Evolutionary conservation across 108 stramenopile genomes (phyloP), one percentile per base, ranked within the genome.

Genomic region (Parmales sp.): DNA sequence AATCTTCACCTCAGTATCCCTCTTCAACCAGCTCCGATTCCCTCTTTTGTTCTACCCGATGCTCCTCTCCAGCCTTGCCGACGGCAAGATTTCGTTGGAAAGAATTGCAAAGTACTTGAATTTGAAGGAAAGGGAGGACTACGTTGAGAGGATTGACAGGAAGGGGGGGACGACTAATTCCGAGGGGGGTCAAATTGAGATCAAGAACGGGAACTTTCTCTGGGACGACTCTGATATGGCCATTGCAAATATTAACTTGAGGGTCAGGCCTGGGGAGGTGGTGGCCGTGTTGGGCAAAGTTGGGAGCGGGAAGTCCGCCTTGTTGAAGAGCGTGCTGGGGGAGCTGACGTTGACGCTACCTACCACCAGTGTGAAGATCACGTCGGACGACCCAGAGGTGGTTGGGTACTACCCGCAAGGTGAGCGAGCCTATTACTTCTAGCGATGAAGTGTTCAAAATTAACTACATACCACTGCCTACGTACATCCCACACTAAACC

Each of bases 11-110:
- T 87, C 92, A 7, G 88, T 95, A 20, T 78, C 88, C n/a, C 74
- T 93, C 20, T 93, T 95, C 78, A 91, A 95, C 80, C 91, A 94
- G 69, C 72, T 95, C 1, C 85, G 94, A 8, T 88, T 75, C 70
- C 88, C 90, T n/a, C 70, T 93, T 0, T 79, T 90, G 46, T 90
- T 90, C 51, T 90, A 87, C 64, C 89, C 89, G 13, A 90, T 88
- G 87, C 65, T 88, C 39, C 84, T 90, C 45, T 84, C 86, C 68
- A 76, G 82, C 0, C 64, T 88, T 45, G 86, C 84, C 4, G 88
- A 83, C 48, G 89, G 86, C n/a, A 77, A 76, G 43, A 85, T 85
- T 60, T 73, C 86, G 2, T 23, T 88, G 49, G 76, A 76, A 8
- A 70, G 87, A 25, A 83, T 90, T 29, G 72, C 85, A 8, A 72